Evolutionary conservation across 2,329 filamentous ascomycete species (phyloP), one percentile per base, ranked within the genome.

Genomic region (Cytospora paraplurivora): DNA sequence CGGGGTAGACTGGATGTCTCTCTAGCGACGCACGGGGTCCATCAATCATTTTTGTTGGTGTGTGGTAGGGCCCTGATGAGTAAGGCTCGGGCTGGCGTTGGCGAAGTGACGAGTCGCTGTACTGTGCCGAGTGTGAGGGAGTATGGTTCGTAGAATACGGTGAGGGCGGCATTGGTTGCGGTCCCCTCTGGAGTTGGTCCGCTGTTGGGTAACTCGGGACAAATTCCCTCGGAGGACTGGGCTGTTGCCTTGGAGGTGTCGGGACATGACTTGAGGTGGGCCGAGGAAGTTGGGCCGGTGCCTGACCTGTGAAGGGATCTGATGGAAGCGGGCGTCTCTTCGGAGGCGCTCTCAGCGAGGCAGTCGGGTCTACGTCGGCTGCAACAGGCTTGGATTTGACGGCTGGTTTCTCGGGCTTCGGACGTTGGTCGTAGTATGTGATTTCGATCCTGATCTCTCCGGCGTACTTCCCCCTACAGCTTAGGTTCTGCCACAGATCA

Each of bases 401-500:
- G 8, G 77, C 78, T 1, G 82, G 78, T 76, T 90, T 93, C 65
- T 96, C 92, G 13, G 84, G 83, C 76, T 95, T 95, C 21, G 92
- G 90, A 33, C 94, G 85, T 62, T 85, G 88, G 75, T 99, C 95
- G 80, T 98, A 99, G 78, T 90, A 99, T 50, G 95, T 99, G 77
- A 97, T 88, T 77, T 99, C 95, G 68, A 99, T 89, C 69, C 94
- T 86, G 68, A 99, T 88, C 75, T 98, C 94, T 62, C 95, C 95
- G 7, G 95, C 94, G 71, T 98, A 99, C 81, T 97, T 97, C 67
- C 93, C 93, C 73, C 89, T 92, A 81, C 87, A 98, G 68, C 86
- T 90, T 69, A 99, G 81, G 64, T 82, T 88, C 74, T 97, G 93
- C 95, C 95, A 99, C 62, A 92, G 81, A 76, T 99, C 95, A 72